These are phyloP conservation scores for Globisporangium spiculum DNA, from an alignment of 352 stramenopile species.

Conservation along the genomic window DNA sequence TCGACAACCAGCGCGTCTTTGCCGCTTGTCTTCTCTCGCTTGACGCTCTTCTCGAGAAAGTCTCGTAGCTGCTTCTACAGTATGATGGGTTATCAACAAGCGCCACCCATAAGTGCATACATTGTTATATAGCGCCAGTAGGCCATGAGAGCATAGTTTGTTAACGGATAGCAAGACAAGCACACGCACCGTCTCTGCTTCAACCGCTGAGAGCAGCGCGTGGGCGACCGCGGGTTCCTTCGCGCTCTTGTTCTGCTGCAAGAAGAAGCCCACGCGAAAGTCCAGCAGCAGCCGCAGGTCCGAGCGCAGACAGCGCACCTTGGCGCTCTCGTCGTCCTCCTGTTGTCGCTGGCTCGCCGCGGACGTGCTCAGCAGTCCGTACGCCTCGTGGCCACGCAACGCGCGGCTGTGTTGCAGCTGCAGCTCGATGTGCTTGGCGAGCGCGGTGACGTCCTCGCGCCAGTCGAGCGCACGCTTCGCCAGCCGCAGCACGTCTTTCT, in stretches of 20 bases:
- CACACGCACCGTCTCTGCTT: constrained; percentile 36
- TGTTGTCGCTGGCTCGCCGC: constrained; percentile 34
- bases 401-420: constrained; percentile 71
- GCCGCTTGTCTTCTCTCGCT: constrained; percentile 57
- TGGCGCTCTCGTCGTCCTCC: constrained; percentile 49
- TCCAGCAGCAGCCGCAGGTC: constrained; percentile 60
- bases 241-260: constrained; percentile 17
- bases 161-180: not conserved
- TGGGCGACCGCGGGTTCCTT: constrained; percentile 18
- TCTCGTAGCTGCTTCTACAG: constrained; percentile 46
- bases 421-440: constrained; percentile 72
- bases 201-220: constrained; percentile 16
- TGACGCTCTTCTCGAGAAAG: constrained; percentile 57
- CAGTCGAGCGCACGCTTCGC: constrained; percentile 59
- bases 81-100: no score
- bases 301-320: constrained; percentile 52
- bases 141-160: no score
- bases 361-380: constrained; percentile 44
- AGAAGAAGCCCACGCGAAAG: constrained; percentile 47
- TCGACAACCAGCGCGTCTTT: constrained; percentile 54
- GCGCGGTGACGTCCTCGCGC: constrained; percentile 63
- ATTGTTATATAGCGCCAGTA: no score
- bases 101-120: not conserved
- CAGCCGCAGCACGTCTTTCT: constrained; percentile 47
- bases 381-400: constrained; percentile 51